Evolutionary conservation across 768 basidiomycete genomes (phyloP).

Genomic region (Tylopilus rubrobrunneus): DNA sequence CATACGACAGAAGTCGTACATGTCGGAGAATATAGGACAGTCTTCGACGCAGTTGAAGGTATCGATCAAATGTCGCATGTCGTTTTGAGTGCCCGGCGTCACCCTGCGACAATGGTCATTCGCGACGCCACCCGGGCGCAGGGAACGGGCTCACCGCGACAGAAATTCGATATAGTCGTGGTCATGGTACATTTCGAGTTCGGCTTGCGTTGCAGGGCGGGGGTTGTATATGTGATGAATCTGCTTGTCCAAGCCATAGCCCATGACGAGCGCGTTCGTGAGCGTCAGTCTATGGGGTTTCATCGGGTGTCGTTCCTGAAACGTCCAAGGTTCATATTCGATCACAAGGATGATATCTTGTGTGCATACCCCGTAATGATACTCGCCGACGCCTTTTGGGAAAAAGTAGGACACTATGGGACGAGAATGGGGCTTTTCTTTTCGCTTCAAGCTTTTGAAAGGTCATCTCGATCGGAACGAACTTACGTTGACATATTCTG

Average conservation of each 20-base stretch:
- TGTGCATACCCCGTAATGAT: slow-evolving; percentile 87
- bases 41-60: slow-evolving; percentile 95
- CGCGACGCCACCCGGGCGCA: not conserved
- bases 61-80: slow-evolving; percentile 76
- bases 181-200: slow-evolving; percentile 90
- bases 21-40: slow-evolving; percentile 92
- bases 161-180: slow-evolving; percentile 95
- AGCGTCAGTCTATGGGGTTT: slow-evolving; percentile 95
- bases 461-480: not conserved
- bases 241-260: slow-evolving; percentile 93
- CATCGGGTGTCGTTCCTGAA: slow-evolving; percentile 96
- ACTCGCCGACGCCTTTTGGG: slow-evolving; percentile 88
- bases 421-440: slow-evolving; percentile 34
- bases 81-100: slow-evolving; percentile 66
- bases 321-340: not conserved
- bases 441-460: slow-evolving; percentile 18
- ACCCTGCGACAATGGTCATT: slow-evolving; percentile 49
- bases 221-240: slow-evolving; percentile 93
- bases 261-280: slow-evolving; percentile 93
- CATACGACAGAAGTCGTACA: slow-evolving; percentile 93
- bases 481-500: slow-evolving; percentile 73
- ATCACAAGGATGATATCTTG: not conserved
- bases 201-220: slow-evolving; percentile 80
- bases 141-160: slow-evolving; percentile 57
- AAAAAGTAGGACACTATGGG: slow-evolving; percentile 96